Evolutionary conservation across 768 basidiomycete species (phyloP).

Genomic region (Mrakia blollopis): DNA sequence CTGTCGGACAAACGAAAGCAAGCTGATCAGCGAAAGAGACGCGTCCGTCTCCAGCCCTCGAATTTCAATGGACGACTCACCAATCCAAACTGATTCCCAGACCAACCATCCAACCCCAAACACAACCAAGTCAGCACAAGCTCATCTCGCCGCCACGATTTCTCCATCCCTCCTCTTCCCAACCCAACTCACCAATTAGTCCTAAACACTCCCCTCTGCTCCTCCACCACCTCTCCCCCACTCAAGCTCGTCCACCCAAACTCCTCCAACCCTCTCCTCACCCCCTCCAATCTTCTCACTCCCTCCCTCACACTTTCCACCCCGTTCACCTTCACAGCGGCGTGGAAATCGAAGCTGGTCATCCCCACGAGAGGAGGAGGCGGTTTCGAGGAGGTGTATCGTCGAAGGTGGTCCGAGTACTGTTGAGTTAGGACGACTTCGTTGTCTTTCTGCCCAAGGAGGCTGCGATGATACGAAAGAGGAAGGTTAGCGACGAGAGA

Average conservation of each 20-base stretch:
- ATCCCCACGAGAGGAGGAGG: slow-evolving; percentile 61
- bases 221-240: slow-evolving; percentile 59
- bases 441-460: slow-evolving; percentile 87
- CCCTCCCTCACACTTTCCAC: slow-evolving; percentile 80
- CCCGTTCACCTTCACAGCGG: slow-evolving; percentile 68
- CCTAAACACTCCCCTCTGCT: slow-evolving; percentile 85
- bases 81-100: slow-evolving; percentile 59
- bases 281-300: slow-evolving; percentile 58
- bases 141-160: too few species aligned
- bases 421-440: slow-evolving; percentile 77
- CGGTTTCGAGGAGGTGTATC: slow-evolving; percentile 33
- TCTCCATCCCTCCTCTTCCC: too few species aligned
- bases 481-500: background rate
- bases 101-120: too few species aligned
- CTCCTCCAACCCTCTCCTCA: slow-evolving; percentile 62
- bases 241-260: slow-evolving; percentile 85
- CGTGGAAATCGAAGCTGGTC: slow-evolving; percentile 93
- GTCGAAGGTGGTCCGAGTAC: slow-evolving; percentile 68
- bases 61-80: slow-evolving; percentile 49
- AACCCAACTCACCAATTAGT: slow-evolving; percentile 61
- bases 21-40: background rate
- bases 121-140: too few species aligned
- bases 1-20: slow-evolving; percentile 47
- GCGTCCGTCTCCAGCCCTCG: slow-evolving; percentile 19
- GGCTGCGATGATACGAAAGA: slow-evolving; percentile 33